Evolutionary conservation across 192 early-diverging fungal species (phyloP), one percentile per base, ranked within the genome.

Genomic region (Linnemannia schmuckeri): DNA sequence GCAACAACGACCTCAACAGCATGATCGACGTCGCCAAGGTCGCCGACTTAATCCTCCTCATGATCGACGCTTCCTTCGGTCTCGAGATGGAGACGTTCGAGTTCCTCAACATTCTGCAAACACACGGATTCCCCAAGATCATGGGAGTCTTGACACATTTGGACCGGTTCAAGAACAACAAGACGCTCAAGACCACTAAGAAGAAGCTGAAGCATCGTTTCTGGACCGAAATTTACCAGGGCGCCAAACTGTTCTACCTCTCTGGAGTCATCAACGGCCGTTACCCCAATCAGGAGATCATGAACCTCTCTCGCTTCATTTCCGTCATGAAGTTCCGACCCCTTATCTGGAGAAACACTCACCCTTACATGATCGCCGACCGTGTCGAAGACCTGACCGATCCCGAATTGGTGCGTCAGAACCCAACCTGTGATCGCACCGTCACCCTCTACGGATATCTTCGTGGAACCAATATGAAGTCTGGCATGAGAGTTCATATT

Each of bases 31-130:
- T 99, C 70, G 99, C 95, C 71, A 99, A 99, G 90, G 93, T 99
- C 37, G 97, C 99, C 0, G 99, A 99, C 89, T 87, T 99, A 75
- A 97, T 99, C 12, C 92, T 99, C 37, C 91, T 99, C 76, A 90
- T 96, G 80, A 96, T 99, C 72, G 99, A 99, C 82, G 99, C 98
- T 17, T 97, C 96, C 86, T 99, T 97, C 89, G 99, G 99, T 55
- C 97, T 99, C 90, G 99, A 99, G 89, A 99, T 99, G 99, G 99
- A 99, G 92, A 99, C 99, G 5, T 99, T 99, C 78, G 99, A 99
- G 91, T 99, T 98, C 86, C 91, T 99, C 41, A 99, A 99, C 88
- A 93, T 99, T 76, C 88, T 99, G 41, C 99, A 99, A 88, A 95
- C 94, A 22, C 99, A 99, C 74, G 99, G 99, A 13, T 98, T 99